Evolutionary conservation across 345 rosid genomes (phyloP), one percentile per base, ranked within the genome.

Genomic region (Melaleuca quinquenervia): DNA sequence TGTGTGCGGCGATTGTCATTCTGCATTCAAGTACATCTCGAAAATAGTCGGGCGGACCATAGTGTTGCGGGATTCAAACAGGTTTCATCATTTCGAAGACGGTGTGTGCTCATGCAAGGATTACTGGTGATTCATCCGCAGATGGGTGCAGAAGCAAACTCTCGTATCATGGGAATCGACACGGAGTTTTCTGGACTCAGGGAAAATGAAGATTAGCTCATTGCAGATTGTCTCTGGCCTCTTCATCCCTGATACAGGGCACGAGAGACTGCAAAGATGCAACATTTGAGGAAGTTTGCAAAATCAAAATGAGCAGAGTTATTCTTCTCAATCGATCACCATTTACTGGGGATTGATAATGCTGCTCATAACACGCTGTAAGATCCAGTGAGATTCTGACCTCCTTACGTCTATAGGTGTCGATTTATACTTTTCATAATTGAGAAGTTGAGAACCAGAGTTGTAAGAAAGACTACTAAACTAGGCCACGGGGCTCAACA

Each of bases 31-130:
- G 90, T 94, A 91, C 82, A 94, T 96, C 86, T 95, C 99, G 21
- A 93, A 91, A 92, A 90, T 94, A 55, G 94, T 89, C 51, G 90
- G 90, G 29, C 90, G 97, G 85, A 85, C 51, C 87, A 95, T 96
- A 83, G 92, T 95, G 41, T 50, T 96, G 27, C 90, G 99, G 88
- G 99, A 96, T 86, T 94, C 98, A 1, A 94, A 90, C 90, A 91
- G 99, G 89, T 96, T 96, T 91, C 99, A 96, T 93, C 98, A 96
- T 89, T 96, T 96, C 83, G 86, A 89, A 82, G 92, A 92, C 29
- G 98, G 99, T 27, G 89, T 86, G 54, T 95, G 99, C 88, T 94
- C 98, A 0, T 95, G 99, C 85, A 90, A 88, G 78, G 98, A 95
- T 89, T 96, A 94, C 91, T 96, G 99, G 98, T 96, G 86, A 90